Conservation (phyloP, 768 basidiomycete species). For the Rhizopogon roseolus region DNA sequence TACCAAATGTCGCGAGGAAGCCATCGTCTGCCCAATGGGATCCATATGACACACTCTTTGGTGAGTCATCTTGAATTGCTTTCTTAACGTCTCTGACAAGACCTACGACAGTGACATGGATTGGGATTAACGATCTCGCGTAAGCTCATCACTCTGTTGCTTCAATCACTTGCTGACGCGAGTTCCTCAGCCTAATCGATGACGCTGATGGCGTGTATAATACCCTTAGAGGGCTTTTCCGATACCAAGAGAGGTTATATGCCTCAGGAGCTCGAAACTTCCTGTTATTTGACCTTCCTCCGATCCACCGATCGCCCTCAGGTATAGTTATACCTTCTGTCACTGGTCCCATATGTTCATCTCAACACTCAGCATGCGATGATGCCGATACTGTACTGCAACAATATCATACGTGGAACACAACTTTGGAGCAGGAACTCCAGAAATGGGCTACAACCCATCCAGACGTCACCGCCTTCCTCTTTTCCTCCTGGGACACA, state of each 20-base stretch:
- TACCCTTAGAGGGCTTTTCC: conserved; percentile 34
- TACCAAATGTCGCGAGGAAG: conserved; percentile 31
- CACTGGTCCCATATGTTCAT: neutral
- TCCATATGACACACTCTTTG: conserved; percentile 38
- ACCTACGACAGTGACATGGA: conserved; percentile 48
- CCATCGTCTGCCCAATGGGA: conserved; percentile 38
- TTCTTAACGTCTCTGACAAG: neutral
- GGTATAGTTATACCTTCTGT: conserved; percentile 13
- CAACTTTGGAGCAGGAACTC: conserved; percentile 25
- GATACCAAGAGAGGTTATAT: conserved; percentile 44
- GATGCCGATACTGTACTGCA: neutral
- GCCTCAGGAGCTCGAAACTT: conserved; percentile 48
- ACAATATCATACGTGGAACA: conserved; percentile 41
- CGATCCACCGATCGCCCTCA: conserved; percentile 43
- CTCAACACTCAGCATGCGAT: neutral
- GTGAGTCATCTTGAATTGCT: conserved; percentile 23
- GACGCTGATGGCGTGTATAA: conserved; percentile 10
- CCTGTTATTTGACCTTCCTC: conserved; percentile 56
- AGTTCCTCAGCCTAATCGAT: neutral
- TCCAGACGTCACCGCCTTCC: conserved; percentile 40
- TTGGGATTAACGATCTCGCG: conserved; percentile 68
- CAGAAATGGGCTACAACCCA: conserved; percentile 34
- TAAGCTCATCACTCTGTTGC: conserved; percentile 17
- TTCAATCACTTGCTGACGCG: neutral
- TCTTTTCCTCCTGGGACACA: conserved; percentile 43